Evolutionary conservation across 129 eudicot genomes (phyloP), one percentile per base, ranked within the genome.

Genomic region (Lactuca saligna): DNA sequence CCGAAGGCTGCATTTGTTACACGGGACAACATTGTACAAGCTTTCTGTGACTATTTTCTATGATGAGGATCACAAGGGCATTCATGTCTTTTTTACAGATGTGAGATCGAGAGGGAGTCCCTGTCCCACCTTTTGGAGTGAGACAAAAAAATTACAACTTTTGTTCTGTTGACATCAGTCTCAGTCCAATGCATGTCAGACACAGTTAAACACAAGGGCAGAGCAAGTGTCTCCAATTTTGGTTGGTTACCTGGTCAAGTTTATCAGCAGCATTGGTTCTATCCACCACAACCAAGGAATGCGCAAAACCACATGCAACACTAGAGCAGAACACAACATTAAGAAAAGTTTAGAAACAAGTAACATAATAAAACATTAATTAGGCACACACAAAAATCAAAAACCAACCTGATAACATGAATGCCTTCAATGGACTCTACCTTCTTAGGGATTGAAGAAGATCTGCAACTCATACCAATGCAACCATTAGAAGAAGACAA

Each of bases 231-330:
- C 4, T 61, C 16, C 12, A 54, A 7, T n/a, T 17, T 48, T 8
- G 17, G 6, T 46, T 10, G 3, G 59, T 79, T 76, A 93, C 97
- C 97, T 89, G 81, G 14, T 89, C 97, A 83, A 93, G 97, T 59
- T 77, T 84, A 51, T 76, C 80, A 29, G 65, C 63, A 32, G 13
- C 78, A 51, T 87, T 81, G 54, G 92, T 83, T 69, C 90, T 82
- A 68, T 87, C 95, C 44, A 93, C 88, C 7, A 93, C 84, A 77
- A 87, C 95, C 88, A 93, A 54, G 25, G 96, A 89, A 78, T 84
- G 99, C 7, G 99, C 97, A 41, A 70, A 76, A 55, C 99, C 99
- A 89, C 99, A 93, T 33, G 95, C 99, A 78, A 89, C 97, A 81
- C 99, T 93, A 37, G 49, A 80, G 2, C 7, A 17, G 37, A 58